Evolutionary conservation across 2,329 filamentous ascomycete species (phyloP).

Genomic region (Paraconiothyrium sp.): DNA sequence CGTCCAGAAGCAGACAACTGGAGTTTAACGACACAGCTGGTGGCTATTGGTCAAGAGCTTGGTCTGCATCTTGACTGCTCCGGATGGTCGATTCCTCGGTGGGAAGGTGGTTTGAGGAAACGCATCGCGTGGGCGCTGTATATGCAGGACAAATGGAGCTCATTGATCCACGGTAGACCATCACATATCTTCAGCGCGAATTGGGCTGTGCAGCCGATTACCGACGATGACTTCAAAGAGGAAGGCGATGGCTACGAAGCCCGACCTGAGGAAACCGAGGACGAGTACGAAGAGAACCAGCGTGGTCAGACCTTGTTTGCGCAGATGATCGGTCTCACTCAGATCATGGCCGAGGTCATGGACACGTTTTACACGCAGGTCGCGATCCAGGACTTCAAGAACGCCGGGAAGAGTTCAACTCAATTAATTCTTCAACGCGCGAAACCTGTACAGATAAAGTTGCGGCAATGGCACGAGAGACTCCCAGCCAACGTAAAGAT

Average conservation of each 20-base stretch:
- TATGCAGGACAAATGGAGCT: slow-evolving; percentile 95
- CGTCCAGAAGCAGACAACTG: slow-evolving; percentile 81
- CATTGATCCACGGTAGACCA: slow-evolving; percentile 83
- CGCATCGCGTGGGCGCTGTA: slow-evolving; percentile 90
- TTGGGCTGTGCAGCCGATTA: slow-evolving; percentile 79
- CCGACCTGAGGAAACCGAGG: slow-evolving; percentile 57
- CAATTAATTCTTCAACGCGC: slow-evolving; percentile 77
- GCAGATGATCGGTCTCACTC: slow-evolving; percentile 78
- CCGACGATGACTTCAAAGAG: slow-evolving; percentile 75
- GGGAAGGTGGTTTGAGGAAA: slow-evolving; percentile 87
- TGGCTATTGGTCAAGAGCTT: slow-evolving; percentile 86
- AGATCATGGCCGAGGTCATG: slow-evolving; percentile 80
- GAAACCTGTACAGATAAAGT: slow-evolving; percentile 82
- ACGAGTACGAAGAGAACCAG: slow-evolving; percentile 69
- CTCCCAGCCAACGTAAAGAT: slow-evolving; percentile 72
- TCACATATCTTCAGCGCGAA: slow-evolving; percentile 76
- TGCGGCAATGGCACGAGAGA: slow-evolving; percentile 82
- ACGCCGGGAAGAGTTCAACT: slow-evolving; percentile 74
- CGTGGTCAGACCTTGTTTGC: slow-evolving; percentile 75
- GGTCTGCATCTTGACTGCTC: slow-evolving; percentile 89
- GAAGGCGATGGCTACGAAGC: slow-evolving; percentile 65
- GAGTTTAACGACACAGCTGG: slow-evolving; percentile 85
- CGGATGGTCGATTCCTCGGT: slow-evolving; percentile 84
- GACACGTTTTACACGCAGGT: slow-evolving; percentile 84
- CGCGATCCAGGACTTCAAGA: slow-evolving; percentile 74